These are phyloP conservation scores for Rhododendron mucronatum DNA, from an alignment of 148 eudicot species.

Conservation along the genomic window DNA sequence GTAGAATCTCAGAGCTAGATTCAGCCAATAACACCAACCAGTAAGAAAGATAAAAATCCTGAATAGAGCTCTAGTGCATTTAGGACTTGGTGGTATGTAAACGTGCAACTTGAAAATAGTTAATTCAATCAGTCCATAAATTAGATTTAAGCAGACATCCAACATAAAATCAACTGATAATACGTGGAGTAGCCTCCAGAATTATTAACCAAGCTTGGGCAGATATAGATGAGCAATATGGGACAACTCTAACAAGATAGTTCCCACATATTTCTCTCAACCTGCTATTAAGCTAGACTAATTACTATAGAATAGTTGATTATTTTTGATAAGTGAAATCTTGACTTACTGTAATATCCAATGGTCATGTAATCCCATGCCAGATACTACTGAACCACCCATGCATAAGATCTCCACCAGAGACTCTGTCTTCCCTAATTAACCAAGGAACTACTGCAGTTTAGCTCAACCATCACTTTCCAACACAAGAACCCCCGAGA, in stretches of 20 bases:
- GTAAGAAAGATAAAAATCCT: neutral
- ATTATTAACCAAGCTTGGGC: neutral
- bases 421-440: neutral
- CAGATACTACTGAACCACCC: neutral
- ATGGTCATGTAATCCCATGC: neutral
- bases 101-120: neutral
- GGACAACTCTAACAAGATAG: neutral
- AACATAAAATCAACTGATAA: neutral
- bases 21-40: neutral
- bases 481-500: neutral
- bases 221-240: neutral
- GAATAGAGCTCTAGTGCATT: neutral
- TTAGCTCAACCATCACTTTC: neutral
- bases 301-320: neutral
- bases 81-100: neutral
- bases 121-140: neutral
- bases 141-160: neutral
- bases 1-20: neutral
- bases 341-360: neutral
- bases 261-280: neutral
- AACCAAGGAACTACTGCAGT: neutral
- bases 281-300: neutral
- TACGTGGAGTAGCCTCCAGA: neutral
- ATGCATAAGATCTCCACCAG: neutral
- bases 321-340: neutral